Base-by-base conservation (phyloP, 2,329 filamentous ascomycete genomes). In the Diaporthe eres region DNA sequence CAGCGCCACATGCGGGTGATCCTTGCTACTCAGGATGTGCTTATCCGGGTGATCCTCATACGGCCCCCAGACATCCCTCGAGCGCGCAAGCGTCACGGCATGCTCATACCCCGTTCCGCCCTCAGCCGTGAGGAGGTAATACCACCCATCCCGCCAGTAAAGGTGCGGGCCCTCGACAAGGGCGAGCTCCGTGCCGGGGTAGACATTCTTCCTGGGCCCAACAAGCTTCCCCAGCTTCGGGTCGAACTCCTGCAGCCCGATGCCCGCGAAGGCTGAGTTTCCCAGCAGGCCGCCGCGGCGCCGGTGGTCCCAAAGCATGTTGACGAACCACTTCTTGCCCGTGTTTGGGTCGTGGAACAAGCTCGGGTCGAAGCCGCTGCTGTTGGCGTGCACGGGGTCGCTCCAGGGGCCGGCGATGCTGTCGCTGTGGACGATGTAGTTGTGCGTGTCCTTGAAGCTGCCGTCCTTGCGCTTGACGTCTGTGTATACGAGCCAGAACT, bases 391-490 rank as follows among this genome's bases (percentile, higher is more conserved):
- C 9, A 90, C 80, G 0, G 91, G 90, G 68, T 92, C 90, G 0
- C 89, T 91, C 91, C 91, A 92, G 0, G 90, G 90, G 0, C 91
- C 91, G 51, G 89, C 86, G 72, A 92, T 89, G 7, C 83, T 78
- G 0, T 86, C 83, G 0, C 89, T 86, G 47, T 80, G 88, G 72
- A 93, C 88, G 75, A 93, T 92, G 80, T 92, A 93, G 79, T 92
- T 93, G 78, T 89, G 91, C 1, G 89, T 87, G 78, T 92, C 91
- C 81, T 91, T 92, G 86, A 92, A 92, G 3, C 88, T 90, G 17
- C 91, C 91, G 78, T 93, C 91, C 80, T 92, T 92, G 77, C 91
- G 90, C 83, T 92, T 93, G 22, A 93, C 90, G 79, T 92, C 90
- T 1, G 91, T 92, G 81, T 91, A 93, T 2, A 92, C 91, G 7